Evolutionary conservation across 805 yeast genomes (phyloP), one percentile per base, ranked within the genome.

Genomic region (Ogataea corticis): DNA sequence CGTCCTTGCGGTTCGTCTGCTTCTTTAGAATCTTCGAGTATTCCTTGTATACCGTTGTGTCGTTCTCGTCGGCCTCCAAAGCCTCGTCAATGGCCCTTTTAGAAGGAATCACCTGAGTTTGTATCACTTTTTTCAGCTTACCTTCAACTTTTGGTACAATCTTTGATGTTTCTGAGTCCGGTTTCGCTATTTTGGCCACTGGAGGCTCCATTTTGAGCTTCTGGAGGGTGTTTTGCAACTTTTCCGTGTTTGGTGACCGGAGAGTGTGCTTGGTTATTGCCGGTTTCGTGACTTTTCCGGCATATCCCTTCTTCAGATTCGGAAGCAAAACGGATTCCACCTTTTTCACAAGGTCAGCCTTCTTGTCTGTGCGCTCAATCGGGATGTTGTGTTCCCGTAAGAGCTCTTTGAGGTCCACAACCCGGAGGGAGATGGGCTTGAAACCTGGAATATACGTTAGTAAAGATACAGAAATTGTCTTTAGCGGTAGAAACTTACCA

Each of bases 401-500:
- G 16, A 87, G 70, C 21, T 76, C 71, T 55, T 87, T 76, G 57
- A 90, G 71, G 48, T 85, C 81, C 4, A 85, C 79, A 19, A 86
- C 84, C 48, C 79, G 80, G 47, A 84, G 68, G 18, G 72, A 63
- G 14, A 71, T 65, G 11, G 89, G 85, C 59, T 87, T 82, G 62
- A 85, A 85, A n/a, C 75, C 87, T 65, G 29, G 32, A 11, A n/a
- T n/a, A n/a, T n/a, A n/a, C n/a, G n/a, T n/a, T n/a, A n/a, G n/a
- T n/a, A n/a, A n/a, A n/a, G n/a, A n/a, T n/a, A n/a, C n/a, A n/a
- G n/a, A n/a, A n/a, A n/a, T n/a, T n/a, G n/a, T n/a, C n/a, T n/a
- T n/a, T n/a, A n/a, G n/a, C n/a, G n/a, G n/a, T n/a, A n/a, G 11
- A 17, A 33, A 35, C 38, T 13, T 14, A 35, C 38, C 38, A 11